Evolutionary conservation across 73 alveolate species (phyloP), one percentile per base, ranked within the genome.

Genomic region (Symbiodinium pilosum): DNA sequence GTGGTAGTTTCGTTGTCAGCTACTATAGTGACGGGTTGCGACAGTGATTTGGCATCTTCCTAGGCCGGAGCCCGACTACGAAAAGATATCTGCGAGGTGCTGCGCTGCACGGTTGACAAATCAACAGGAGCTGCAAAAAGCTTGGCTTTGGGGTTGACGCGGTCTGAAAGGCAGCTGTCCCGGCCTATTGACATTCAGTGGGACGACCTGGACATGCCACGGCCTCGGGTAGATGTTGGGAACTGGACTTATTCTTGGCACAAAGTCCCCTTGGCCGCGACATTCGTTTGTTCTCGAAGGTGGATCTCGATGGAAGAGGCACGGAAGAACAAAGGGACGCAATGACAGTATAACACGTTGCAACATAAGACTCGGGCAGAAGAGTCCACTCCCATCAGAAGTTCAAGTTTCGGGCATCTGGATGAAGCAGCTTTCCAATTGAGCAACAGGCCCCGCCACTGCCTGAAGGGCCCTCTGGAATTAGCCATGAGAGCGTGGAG

Each of bases 21-120:
- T n/a, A n/a, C n/a, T n/a, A n/a, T n/a, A n/a, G n/a, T n/a, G n/a
- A n/a, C n/a, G n/a, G n/a, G n/a, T n/a, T n/a, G n/a, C n/a, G n/a
- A n/a, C n/a, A n/a, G n/a, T n/a, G n/a, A n/a, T n/a, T 54, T 30
- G 16, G n/a, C 39, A 9, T 8, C 38, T 28, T 68, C 94, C 69
- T 2, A 88, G 95, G 86, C 86, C 85, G 12, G 44, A 64, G 36
- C 69, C 81, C 43, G 95, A 88, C 47, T 88, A 88, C 69, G 44
- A 20, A 2, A 88, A 88, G 95, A 88, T 88, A 24, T 68, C 71
- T 24, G 36, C 43, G 40, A 88, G 95, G 95, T n/a, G n/a, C 77
- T 26, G 44, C 41, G 34, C 21, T 36, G 39, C 32, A n/a, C n/a
- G n/a, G n/a, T n/a, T n/a, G n/a, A n/a, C n/a, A n/a, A n/a, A n/a